Evolutionary conservation across 805 yeast genomes (phyloP).

Genomic region (Aciculoconidium aculeatum): DNA sequence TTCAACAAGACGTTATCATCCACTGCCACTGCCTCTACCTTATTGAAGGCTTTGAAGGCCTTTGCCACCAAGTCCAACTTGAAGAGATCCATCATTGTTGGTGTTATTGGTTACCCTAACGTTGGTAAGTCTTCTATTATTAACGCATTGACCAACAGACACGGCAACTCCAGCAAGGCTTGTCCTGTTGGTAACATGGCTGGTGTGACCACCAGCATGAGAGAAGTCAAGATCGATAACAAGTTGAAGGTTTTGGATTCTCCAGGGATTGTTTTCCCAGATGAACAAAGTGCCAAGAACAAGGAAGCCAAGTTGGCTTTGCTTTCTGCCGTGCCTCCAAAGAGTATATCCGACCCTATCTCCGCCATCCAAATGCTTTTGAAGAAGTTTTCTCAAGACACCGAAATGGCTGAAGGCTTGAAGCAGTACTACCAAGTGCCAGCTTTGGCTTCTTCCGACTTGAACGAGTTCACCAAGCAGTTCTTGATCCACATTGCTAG

Average conservation of each 20-base stretch:
- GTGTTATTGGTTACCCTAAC: slow-evolving; percentile 96
- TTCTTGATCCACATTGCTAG: slow-evolving; percentile 91
- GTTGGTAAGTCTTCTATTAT: slow-evolving; percentile 95
- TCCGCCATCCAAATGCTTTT: slow-evolving; percentile 75
- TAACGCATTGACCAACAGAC: slow-evolving; percentile 80
- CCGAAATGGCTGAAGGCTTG: slow-evolving; percentile 73
- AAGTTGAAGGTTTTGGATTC: slow-evolving; percentile 87
- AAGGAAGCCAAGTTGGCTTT: slow-evolving; percentile 84
- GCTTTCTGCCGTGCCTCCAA: slow-evolving; percentile 84
- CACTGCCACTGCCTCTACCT: slow-evolving; percentile 62
- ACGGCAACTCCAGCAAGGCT: slow-evolving; percentile 63
- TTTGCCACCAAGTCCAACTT: slow-evolving; percentile 79
- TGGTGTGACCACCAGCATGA: slow-evolving; percentile 87
- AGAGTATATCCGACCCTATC: slow-evolving; percentile 76
- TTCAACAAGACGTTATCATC: slow-evolving; percentile 72
- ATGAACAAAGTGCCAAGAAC: slow-evolving; percentile 34
- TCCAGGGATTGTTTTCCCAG: slow-evolving; percentile 97
- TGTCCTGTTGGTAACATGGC: slow-evolving; percentile 98
- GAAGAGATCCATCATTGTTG: slow-evolving; percentile 85
- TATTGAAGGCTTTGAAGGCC: slow-evolving; percentile 76
- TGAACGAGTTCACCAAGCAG: slow-evolving; percentile 76
- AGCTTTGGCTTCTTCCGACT: slow-evolving; percentile 63
- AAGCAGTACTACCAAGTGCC: slow-evolving; percentile 74
- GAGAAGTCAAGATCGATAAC: slow-evolving; percentile 89
- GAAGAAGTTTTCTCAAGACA: slow-evolving; percentile 66